phyloP scores from a whole-genome alignment of 345 rosid species.

The Hevea brasiliensis region DNA sequence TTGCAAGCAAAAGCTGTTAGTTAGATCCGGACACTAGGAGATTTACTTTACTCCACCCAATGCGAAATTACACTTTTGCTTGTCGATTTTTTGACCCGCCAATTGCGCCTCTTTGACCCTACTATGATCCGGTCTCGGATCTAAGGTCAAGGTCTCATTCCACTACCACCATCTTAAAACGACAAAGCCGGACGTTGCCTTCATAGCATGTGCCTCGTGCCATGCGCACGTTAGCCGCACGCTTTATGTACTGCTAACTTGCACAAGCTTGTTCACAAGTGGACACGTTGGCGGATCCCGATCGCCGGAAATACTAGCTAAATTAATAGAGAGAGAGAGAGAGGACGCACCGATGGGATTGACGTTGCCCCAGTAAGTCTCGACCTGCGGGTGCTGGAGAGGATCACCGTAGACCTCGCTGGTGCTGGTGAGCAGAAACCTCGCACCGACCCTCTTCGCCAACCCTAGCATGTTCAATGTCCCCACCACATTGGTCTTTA shows the following conservation, averaged over 20 bases:
- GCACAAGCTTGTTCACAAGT: not conserved
- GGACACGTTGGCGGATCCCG: not conserved
- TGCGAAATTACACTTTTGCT: too few relatives aligned
- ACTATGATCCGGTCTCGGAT: not conserved
- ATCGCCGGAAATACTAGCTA: not conserved
- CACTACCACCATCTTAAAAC: not conserved
- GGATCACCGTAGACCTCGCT: conserved; percentile 99
- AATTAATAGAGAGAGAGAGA: too few relatives aligned
- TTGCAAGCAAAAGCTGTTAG: not conserved
- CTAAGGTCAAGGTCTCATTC: not conserved
- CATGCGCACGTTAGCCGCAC: not conserved
- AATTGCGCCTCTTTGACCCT: conserved; percentile 6
- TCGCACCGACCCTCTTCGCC: conserved; percentile 93
- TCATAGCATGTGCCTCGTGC: not conserved
- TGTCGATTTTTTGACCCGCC: not conserved
- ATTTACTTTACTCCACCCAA: too few relatives aligned
- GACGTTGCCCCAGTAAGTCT: conserved; percentile 99
- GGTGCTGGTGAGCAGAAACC: conserved; percentile 88
- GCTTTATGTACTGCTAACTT: not conserved
- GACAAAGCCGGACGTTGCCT: not conserved
- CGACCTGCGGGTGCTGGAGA: conserved; percentile 96
- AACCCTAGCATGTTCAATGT: conserved; percentile 93
- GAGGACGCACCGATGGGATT: conserved; percentile 84
- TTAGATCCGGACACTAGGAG: not conserved
- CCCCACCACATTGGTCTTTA: conserved; percentile 96